Evolutionary conservation across 1,284 basidiomycete species (phyloP), one percentile per base, ranked within the genome.

Genomic region (Ustanciosporium gigantosporum): DNA sequence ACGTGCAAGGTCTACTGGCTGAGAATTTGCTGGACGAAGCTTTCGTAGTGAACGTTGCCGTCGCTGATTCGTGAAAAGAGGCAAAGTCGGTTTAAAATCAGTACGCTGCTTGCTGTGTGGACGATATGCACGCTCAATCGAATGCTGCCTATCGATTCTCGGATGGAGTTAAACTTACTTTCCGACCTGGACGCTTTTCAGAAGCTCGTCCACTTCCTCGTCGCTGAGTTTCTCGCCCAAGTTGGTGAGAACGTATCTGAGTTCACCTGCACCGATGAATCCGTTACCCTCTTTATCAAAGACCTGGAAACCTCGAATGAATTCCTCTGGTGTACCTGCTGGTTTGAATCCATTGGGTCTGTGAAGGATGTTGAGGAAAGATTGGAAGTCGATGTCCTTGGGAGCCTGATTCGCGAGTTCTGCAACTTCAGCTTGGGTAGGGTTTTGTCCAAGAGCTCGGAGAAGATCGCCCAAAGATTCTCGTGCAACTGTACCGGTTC

Each of bases 201-300:
- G 83, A 68, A 98, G 82, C 81, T 98, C 95, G 78, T 98, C 94
- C 17, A 97, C 94, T 81, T 98, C 94, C 66, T 94, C 91, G 77
- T 97, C 92, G 17, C 87, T 82, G 88, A 98, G 91, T 84, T 97
- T 95, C 84, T 97, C 93, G 15, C 93, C 93, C 3, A 97, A 84
- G 76, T 91, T 90, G 14, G 93, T 97, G 34, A 97, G 84, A 31
- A 96, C 91, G 79, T 97, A 97, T 79, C 91, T 85, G 62, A 97
- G 83, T 80, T 86, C 84, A 41, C 92, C 92, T 21, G 88, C 91
- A 43, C 91, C 91, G 73, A 97, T 97, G 81, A 88, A 91, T 0
- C 94, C 94, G 72, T 95, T 95, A 34, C 91, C 91, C 61, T 95
- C 92, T 81, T 96, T 96, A 81, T 97, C 94, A 68, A 98, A 98